Evolutionary conservation across 306 rosid genomes (phyloP).

Genomic region (Lagenaria siceraria): DNA sequence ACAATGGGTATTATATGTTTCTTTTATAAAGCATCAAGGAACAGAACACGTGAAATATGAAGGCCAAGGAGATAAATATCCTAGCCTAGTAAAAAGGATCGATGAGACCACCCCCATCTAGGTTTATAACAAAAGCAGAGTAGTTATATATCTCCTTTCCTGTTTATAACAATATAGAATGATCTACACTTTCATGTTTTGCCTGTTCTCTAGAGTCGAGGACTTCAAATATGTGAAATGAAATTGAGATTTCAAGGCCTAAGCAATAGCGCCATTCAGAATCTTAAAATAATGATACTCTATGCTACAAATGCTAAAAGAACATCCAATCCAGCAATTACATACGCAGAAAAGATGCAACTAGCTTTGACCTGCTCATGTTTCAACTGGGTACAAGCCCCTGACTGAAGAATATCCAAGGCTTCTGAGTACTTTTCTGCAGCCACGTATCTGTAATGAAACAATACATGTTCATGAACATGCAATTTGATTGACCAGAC

Average conservation of each 20-base stretch:
- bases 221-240: neutral
- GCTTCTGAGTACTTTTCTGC: conserved; percentile 73
- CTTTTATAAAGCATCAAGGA: neutral
- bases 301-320: neutral
- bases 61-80: neutral
- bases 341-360: conserved; percentile 2
- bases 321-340: neutral
- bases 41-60: neutral
- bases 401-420: conserved; percentile 71
- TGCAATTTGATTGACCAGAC: neutral
- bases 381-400: conserved; percentile 72
- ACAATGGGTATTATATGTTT: neutral
- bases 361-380: conserved; percentile 52
- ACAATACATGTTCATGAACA: conserved; percentile 12
- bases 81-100: neutral
- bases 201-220: neutral
- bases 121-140: neutral
- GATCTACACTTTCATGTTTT: neutral
- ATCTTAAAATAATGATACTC: neutral
- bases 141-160: no score
- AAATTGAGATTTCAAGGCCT: neutral
- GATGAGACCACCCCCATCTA: neutral
- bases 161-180: neutral
- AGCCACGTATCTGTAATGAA: conserved; percentile 57
- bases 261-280: neutral